Conservation (phyloP, 495 filamentous ascomycete species). For the Annulohypoxylon maeteangense region DNA sequence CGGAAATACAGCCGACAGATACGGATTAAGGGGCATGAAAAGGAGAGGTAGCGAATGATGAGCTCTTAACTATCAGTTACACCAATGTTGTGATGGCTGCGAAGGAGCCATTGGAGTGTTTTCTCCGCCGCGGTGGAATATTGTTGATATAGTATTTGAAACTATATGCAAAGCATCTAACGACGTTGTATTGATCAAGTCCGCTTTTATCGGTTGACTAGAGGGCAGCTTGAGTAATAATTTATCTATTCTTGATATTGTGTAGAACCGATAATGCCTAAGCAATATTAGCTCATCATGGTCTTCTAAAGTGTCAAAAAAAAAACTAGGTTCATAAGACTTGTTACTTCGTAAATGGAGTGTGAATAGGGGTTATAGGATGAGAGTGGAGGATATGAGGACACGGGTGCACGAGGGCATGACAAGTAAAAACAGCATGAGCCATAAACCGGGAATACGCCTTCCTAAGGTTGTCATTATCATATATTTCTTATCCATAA, state of each 20-base stretch:
- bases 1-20: background rate
- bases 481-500: background rate
- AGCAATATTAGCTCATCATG: background rate
- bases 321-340: background rate
- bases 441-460: background rate
- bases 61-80: background rate
- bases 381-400: background rate
- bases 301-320: background rate
- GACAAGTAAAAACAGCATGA: background rate
- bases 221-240: background rate
- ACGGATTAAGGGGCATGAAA: background rate
- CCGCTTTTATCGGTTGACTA: background rate
- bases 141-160: background rate
- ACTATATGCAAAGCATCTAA: background rate
- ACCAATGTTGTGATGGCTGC: background rate
- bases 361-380: background rate
- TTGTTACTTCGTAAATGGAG: background rate
- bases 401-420: background rate
- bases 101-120: background rate
- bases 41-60: background rate
- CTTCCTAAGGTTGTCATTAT: background rate
- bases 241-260: background rate
- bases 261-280: background rate
- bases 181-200: background rate
- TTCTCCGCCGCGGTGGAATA: background rate